Evolutionary conservation across 768 basidiomycete genomes (phyloP).

Genomic region (Psilocybe tampanensis): DNA sequence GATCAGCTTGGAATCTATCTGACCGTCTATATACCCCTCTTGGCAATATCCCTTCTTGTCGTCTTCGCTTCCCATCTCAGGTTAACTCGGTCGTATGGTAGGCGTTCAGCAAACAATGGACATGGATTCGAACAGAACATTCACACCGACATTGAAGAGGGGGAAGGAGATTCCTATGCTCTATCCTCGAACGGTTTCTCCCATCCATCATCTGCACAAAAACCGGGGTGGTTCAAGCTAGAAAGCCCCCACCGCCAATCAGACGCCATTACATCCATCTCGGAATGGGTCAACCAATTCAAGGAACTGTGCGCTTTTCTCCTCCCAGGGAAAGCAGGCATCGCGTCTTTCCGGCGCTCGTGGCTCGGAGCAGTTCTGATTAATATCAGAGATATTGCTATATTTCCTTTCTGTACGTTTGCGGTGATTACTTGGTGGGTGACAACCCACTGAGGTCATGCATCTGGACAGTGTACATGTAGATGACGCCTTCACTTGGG

Average conservation of each 20-base stretch:
- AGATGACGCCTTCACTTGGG: neutral
- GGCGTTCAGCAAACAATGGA: neutral
- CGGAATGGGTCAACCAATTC: slow-evolving; percentile 2
- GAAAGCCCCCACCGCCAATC: slow-evolving; percentile 12
- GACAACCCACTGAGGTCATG: slow-evolving; percentile 3
- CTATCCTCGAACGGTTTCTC: slow-evolving; percentile 1
- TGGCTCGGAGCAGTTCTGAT: slow-evolving; percentile 33
- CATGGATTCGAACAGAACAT: slow-evolving; percentile 4
- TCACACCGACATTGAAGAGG: slow-evolving; percentile 7
- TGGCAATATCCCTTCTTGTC: slow-evolving; percentile 57
- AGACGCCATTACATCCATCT: neutral
- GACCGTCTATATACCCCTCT: slow-evolving; percentile 68
- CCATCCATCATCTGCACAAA: slow-evolving; percentile 1
- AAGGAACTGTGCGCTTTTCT: slow-evolving; percentile 3
- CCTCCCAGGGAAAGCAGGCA: slow-evolving; percentile 4
- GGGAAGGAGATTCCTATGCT: slow-evolving; percentile 7
- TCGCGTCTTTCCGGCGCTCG: slow-evolving; percentile 19
- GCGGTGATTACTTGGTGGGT: slow-evolving; percentile 39
- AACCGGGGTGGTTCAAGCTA: slow-evolving; percentile 19
- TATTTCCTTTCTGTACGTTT: slow-evolving; percentile 45
- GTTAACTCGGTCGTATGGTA: neutral
- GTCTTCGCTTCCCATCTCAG: slow-evolving; percentile 28
- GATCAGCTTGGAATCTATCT: slow-evolving; percentile 83
- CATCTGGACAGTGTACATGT: neutral
- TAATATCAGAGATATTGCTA: slow-evolving; percentile 44